Conservation (phyloP, 306 rosid species). For the Morella rubra region DNA sequence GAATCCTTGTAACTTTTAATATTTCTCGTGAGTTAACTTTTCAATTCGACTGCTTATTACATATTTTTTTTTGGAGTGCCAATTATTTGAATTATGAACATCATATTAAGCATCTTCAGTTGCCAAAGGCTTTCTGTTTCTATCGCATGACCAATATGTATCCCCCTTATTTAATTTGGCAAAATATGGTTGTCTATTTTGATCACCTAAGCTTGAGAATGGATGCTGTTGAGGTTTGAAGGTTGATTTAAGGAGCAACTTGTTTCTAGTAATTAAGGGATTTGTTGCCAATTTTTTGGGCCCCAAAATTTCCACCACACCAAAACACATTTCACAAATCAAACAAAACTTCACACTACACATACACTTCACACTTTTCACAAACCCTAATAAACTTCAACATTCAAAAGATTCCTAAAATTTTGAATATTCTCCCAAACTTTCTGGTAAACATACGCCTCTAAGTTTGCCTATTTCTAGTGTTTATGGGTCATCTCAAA, state of each 20-base stretch:
- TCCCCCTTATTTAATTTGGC: not conserved
- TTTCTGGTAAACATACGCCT: no score
- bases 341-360: no score
- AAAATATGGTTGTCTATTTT: not conserved
- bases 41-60: not conserved
- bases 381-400: no score
- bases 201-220: not conserved
- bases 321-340: no score
- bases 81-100: not conserved
- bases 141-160: not conserved
- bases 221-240: not conserved
- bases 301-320: no score
- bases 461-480: not conserved
- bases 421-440: no score
- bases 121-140: not conserved
- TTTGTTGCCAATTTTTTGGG: no score
- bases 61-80: not conserved
- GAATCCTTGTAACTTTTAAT: not conserved
- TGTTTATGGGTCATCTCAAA: not conserved
- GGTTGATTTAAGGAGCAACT: not conserved
- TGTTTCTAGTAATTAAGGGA: not conserved
- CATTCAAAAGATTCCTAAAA: no score
- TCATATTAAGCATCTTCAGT: not conserved
- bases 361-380: no score
- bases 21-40: not conserved